Conservation (phyloP, 2,329 filamentous ascomycete species). For the Pyrenophora seminiperda region DNA sequence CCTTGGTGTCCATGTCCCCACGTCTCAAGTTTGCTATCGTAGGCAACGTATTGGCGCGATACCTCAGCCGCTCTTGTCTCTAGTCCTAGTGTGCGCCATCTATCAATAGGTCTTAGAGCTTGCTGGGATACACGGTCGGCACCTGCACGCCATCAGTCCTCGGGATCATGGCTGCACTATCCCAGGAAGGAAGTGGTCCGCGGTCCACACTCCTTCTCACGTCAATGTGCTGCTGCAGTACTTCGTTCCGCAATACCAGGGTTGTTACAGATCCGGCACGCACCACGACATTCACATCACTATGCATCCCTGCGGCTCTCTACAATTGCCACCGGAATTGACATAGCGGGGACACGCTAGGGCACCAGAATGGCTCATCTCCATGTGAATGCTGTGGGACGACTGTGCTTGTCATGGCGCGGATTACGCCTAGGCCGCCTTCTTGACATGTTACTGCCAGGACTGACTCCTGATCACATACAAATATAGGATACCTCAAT, state of each 20-base stretch:
- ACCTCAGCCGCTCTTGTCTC: slow-evolving; percentile 39
- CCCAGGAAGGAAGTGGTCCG: slow-evolving; percentile 41
- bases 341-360: too few relatives aligned
- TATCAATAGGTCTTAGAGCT: slow-evolving; percentile 48
- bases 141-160: slow-evolving; percentile 45
- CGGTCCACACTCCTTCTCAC: slow-evolving; percentile 47
- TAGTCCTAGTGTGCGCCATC: slow-evolving; percentile 41
- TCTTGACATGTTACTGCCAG: slow-evolving; percentile 33
- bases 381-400: not conserved
- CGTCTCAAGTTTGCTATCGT: slow-evolving; percentile 50
- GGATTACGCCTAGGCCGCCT: slow-evolving; percentile 40
- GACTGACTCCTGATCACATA: slow-evolving; percentile 31
- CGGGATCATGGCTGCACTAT: slow-evolving; percentile 42
- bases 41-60: slow-evolving; percentile 42
- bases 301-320: too few relatives aligned
- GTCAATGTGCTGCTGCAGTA: slow-evolving; percentile 50
- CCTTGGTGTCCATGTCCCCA: slow-evolving; percentile 37
- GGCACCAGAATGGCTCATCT: too few relatives aligned
- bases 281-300: slow-evolving; percentile 8
- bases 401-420: slow-evolving; percentile 43
- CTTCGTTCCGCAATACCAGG: slow-evolving; percentile 48
- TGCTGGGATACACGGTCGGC: slow-evolving; percentile 42
- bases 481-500: slow-evolving; percentile 43
- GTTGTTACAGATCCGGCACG: slow-evolving; percentile 47
- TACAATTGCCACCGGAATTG: too few relatives aligned